Conservation (phyloP, 805 yeast genomes). For the Ogataea nakhonphanomensis region DNA sequence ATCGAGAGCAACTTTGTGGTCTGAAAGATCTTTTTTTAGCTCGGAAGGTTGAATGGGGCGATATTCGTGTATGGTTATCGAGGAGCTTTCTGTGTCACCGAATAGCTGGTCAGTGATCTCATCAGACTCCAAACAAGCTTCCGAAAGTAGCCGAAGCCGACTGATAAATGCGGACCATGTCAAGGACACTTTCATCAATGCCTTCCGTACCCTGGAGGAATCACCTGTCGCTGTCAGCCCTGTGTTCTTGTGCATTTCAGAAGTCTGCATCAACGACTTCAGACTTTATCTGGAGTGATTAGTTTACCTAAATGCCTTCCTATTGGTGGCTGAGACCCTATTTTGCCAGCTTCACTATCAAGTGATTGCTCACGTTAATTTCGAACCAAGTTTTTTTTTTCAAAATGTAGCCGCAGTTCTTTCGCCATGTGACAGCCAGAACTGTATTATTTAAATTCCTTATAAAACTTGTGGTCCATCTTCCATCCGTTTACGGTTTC, state of each 20-base stretch:
- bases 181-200: slow-evolving; percentile 37
- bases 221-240: slow-evolving; percentile 3
- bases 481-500: slow-evolving; percentile 15
- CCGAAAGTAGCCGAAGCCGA: slow-evolving; percentile 42
- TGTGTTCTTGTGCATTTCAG: not conserved
- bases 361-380: slow-evolving; percentile 1
- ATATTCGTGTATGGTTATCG: slow-evolving; percentile 1
- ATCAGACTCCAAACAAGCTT: slow-evolving; percentile 46
- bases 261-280: not conserved
- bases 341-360: not conserved
- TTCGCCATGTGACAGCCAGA: not conserved
- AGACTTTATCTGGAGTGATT: too few relatives aligned
- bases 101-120: slow-evolving; percentile 51
- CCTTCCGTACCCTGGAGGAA: slow-evolving; percentile 16
- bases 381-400: not conserved
- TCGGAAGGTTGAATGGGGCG: slow-evolving; percentile 1
- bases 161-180: slow-evolving; percentile 36
- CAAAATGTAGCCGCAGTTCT: not conserved
- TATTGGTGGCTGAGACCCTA: not conserved
- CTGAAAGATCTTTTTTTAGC: slow-evolving; percentile 6
- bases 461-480: slow-evolving; percentile 14
- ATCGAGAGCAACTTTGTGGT: slow-evolving; percentile 14
- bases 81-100: slow-evolving; percentile 24
- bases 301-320: too few relatives aligned
- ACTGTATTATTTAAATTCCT: slow-evolving; percentile 7